Evolutionary conservation across 257 asterid genomes (phyloP).

Genomic region (Orobanche coerulescens): DNA sequence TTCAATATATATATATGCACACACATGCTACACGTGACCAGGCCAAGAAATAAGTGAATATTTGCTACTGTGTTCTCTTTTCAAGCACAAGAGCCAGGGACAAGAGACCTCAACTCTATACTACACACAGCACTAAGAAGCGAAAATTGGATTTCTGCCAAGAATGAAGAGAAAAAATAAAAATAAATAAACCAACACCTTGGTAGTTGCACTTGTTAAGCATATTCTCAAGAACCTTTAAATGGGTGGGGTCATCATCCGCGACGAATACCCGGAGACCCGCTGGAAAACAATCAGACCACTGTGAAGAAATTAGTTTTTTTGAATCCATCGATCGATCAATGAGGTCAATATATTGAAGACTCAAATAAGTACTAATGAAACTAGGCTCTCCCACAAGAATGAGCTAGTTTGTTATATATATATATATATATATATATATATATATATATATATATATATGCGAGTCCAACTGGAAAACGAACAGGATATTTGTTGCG

Average conservation of each 20-base stretch:
- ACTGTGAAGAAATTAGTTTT: background rate
- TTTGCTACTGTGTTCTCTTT: too few relatives aligned
- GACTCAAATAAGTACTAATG: too few relatives aligned
- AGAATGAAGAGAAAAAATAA: background rate
- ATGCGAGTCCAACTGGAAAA: too few relatives aligned
- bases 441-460: too few relatives aligned
- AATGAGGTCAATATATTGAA: background rate
- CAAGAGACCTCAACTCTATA: too few relatives aligned
- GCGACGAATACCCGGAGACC: conserved; percentile 72
- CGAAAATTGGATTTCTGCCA: too few relatives aligned
- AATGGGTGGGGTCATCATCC: conserved; percentile 60
- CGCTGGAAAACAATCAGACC: conserved; percentile 43
- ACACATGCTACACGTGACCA: background rate
- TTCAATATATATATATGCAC: too few relatives aligned
- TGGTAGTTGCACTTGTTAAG: conserved; percentile 60
- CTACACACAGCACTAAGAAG: too few relatives aligned
- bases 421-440: too few relatives aligned
- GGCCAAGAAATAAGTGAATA: too few relatives aligned
- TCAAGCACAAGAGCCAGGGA: too few relatives aligned
- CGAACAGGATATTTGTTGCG: background rate
- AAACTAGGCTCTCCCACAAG: too few relatives aligned
- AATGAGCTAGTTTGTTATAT: background rate
- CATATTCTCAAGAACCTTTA: conserved; percentile 66
- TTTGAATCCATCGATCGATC: background rate
- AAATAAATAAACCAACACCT: conserved; percentile 29